Conservation (phyloP, 305 asterid species). For the Andrographis paniculata region DNA sequence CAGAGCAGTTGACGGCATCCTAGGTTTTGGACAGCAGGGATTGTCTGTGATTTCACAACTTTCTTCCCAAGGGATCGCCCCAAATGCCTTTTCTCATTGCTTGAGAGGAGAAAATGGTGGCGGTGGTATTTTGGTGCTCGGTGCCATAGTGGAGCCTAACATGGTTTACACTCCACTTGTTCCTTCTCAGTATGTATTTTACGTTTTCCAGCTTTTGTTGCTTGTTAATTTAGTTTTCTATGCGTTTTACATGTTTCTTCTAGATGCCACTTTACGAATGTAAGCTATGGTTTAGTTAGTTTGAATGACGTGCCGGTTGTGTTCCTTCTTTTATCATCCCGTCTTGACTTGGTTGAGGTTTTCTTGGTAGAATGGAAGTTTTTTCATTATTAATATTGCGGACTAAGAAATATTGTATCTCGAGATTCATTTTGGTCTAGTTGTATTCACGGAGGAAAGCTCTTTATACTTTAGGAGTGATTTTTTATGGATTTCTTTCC, state of each 20-base stretch:
- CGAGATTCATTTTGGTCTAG: no score
- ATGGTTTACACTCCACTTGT: constrained; percentile 90
- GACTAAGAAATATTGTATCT: no score
- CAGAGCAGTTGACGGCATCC: constrained; percentile 93
- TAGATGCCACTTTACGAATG: no score
- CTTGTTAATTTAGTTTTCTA: neutral
- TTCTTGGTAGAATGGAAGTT: no score
- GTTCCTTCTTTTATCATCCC: no score
- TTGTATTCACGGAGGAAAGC: no score
- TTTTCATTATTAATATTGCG: no score
- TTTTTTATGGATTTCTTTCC: no score
- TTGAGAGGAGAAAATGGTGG: constrained; percentile 54
- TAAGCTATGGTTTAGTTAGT: no score
- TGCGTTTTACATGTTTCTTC: neutral
- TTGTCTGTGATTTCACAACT: constrained; percentile 90
- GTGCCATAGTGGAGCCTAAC: constrained; percentile 83
- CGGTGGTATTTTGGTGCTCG: constrained; percentile 93
- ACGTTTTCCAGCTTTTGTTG: constrained; percentile 6
- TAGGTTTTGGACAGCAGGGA: constrained; percentile 95
- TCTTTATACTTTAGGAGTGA: no score
- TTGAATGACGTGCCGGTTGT: no score
- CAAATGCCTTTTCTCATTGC: constrained; percentile 88
- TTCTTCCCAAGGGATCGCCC: constrained; percentile 74
- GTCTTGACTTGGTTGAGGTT: no score
- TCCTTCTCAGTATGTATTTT: constrained; percentile 73